Evolutionary conservation across 2,329 filamentous ascomycete species (phyloP).

Genomic region (Sclerotinia trifoliorum): DNA sequence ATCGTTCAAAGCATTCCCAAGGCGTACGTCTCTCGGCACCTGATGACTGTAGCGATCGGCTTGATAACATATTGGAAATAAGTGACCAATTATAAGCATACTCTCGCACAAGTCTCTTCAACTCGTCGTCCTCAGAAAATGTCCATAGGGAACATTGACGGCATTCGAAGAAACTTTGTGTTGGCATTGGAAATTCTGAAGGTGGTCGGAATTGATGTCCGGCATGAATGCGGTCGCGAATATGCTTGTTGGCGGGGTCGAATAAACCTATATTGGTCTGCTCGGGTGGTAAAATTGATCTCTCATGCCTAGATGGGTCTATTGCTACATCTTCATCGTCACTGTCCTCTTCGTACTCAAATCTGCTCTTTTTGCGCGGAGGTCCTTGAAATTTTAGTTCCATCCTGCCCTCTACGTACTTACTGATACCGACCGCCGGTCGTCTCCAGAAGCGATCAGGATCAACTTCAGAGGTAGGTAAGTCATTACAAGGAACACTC

Average conservation of each 20-base stretch:
- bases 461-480: conserved; percentile 57
- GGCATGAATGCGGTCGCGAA: conserved; percentile 85
- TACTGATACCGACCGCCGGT: conserved; percentile 79
- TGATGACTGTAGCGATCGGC: conserved; percentile 75
- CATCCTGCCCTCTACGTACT: conserved; percentile 80
- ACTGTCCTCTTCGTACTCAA: conserved; percentile 73
- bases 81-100: conserved; percentile 98
- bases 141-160: conserved; percentile 90
- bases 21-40: conserved; percentile 87
- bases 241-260: conserved; percentile 81
- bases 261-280: conserved; percentile 82
- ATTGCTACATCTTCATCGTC: conserved; percentile 54
- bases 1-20: conserved; percentile 98
- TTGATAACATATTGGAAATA: conserved; percentile 76
- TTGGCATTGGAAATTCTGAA: conserved; percentile 87
- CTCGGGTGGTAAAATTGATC: conserved; percentile 58
- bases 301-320: conserved; percentile 35
- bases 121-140: conserved; percentile 82
- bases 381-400: conserved; percentile 64
- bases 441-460: conserved; percentile 72
- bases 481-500: conserved; percentile 56
- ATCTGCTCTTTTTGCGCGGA: conserved; percentile 77
- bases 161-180: conserved; percentile 85
- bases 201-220: conserved; percentile 92
- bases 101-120: conserved; percentile 80